Evolutionary conservation across 2,329 filamentous ascomycete species (phyloP).

Genomic region (Neospermospora avenae): DNA sequence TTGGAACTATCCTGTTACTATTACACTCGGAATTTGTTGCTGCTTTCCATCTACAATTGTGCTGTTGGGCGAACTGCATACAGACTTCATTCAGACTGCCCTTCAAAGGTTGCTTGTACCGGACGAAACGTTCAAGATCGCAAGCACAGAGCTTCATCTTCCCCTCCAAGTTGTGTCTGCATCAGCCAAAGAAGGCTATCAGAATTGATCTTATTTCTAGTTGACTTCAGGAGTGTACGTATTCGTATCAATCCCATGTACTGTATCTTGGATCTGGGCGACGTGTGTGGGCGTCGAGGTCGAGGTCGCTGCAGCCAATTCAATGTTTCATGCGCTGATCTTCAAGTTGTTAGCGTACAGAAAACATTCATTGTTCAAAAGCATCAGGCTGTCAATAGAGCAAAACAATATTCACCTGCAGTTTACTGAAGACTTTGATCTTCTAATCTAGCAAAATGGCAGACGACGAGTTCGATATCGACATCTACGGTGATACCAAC

Average conservation of each 20-base stretch:
- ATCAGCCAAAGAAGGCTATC: conserved; percentile 35
- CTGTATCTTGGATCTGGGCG: conserved; percentile 30
- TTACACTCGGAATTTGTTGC: conserved; percentile 27
- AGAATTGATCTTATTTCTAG: conserved; percentile 34
- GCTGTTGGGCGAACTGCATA: conserved; percentile 7
- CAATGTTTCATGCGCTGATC: conserved; percentile 35
- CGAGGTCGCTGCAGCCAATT: conserved; percentile 9
- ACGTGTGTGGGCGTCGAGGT: conserved; percentile 18
- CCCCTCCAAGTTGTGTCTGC: conserved; percentile 40
- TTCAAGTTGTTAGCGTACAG: conserved; percentile 30
- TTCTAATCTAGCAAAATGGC: conserved; percentile 47
- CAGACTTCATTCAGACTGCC: conserved; percentile 19
- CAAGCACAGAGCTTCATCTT: conserved; percentile 66
- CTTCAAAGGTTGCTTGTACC: conserved; percentile 30
- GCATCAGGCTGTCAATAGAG: conserved; percentile 28
- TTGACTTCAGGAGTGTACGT: conserved; percentile 37
- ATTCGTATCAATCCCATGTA: conserved; percentile 38
- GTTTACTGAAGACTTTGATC: conserved; percentile 17
- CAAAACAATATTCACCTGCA: conserved; percentile 27
- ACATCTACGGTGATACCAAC: conserved; percentile 63
- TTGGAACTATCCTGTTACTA: conserved; percentile 21
- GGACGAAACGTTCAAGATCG: conserved; percentile 38
- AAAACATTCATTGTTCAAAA: conserved; percentile 30
- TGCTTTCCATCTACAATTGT: conserved; percentile 21
- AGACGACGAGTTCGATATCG: conserved; percentile 70